Percentiles rank a stretch among this genome's conserved stretches.
These are phyloP conservation scores for Penicillium herquei DNA, from an alignment of 495 filamentous ascomycete species.

Conservation along the genomic window DNA sequence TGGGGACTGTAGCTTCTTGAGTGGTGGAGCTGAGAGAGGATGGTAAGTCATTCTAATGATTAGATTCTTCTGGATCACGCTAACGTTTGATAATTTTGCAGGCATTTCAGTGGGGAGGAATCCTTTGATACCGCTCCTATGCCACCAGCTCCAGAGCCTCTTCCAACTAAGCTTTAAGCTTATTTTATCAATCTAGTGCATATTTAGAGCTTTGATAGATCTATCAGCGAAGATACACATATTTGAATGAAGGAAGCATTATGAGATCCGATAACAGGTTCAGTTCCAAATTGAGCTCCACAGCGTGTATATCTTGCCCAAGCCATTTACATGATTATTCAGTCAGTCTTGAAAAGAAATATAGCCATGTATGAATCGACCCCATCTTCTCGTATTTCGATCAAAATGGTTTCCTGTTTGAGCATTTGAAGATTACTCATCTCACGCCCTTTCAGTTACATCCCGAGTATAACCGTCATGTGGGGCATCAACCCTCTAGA, in stretches of 20 bases:
- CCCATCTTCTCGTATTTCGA: background rate
- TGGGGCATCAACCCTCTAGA: background rate
- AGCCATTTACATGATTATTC: background rate
- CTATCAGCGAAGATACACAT: no score
- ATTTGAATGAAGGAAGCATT: no score
- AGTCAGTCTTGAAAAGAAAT: background rate
- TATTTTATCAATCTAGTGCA: background rate
- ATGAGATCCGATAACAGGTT: no score
- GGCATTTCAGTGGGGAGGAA: constrained; percentile 77
- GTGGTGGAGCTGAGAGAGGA: constrained; percentile 78
- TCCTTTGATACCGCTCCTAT: constrained; percentile 56
- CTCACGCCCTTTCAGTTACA: background rate
- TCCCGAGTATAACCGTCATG: constrained; percentile 1
- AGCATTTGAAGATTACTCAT: background rate
- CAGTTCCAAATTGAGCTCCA: no score
- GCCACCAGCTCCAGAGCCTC: constrained; percentile 19
- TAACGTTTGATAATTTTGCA: constrained; percentile 26
- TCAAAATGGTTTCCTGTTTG: no score
- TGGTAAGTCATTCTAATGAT: constrained; percentile 60
- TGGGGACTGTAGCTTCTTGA: constrained; percentile 79
- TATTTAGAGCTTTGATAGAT: background rate
- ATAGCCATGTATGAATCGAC: no score
- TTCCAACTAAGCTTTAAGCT: constrained; percentile 14
- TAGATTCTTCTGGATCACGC: background rate
- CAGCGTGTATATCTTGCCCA: background rate